These are phyloP conservation scores for Hanseniaspora gamundiae DNA, from an alignment of 1,139 yeast species.

Conservation along the genomic window DNA sequence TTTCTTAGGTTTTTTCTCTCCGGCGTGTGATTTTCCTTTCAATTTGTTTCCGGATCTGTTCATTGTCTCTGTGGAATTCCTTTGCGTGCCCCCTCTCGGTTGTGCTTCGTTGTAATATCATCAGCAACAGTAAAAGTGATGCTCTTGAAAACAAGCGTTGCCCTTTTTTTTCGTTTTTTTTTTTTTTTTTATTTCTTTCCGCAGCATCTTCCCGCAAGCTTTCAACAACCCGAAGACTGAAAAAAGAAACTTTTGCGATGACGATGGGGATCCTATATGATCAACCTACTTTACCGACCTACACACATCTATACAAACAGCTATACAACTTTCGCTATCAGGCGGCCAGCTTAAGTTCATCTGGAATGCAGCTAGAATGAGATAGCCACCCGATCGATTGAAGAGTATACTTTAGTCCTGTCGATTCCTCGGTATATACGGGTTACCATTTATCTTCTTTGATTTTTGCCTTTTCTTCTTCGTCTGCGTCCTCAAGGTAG, in stretches of 20 bases:
- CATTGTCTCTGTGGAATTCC: neutral
- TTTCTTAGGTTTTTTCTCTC: conserved; percentile 9
- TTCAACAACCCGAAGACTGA: neutral
- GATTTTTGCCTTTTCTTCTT: neutral
- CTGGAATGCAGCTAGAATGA: conserved; percentile 25
- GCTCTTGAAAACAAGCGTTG: too few relatives aligned
- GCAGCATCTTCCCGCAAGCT: neutral
- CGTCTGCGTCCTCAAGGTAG: neutral
- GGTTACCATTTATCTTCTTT: neutral
- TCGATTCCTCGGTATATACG: neutral
- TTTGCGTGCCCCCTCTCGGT: too few relatives aligned
- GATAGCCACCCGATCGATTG: conserved; percentile 33
- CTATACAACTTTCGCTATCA: neutral
- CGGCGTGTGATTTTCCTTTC: neutral
- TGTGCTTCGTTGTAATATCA: too few relatives aligned
- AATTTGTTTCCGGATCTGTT: conserved; percentile 3
- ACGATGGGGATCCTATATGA: too few relatives aligned
- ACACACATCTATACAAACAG: neutral
- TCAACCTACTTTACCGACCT: too few relatives aligned
- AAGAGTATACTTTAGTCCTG: neutral
- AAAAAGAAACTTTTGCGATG: neutral
- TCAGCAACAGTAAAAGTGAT: too few relatives aligned
- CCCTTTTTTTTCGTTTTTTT: neutral
- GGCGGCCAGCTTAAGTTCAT: conserved; percentile 11
- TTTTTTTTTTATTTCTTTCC: neutral